Conservation (phyloP, 768 basidiomycete genomes). For the Rhodosporidiobolus odoratus region DNA sequence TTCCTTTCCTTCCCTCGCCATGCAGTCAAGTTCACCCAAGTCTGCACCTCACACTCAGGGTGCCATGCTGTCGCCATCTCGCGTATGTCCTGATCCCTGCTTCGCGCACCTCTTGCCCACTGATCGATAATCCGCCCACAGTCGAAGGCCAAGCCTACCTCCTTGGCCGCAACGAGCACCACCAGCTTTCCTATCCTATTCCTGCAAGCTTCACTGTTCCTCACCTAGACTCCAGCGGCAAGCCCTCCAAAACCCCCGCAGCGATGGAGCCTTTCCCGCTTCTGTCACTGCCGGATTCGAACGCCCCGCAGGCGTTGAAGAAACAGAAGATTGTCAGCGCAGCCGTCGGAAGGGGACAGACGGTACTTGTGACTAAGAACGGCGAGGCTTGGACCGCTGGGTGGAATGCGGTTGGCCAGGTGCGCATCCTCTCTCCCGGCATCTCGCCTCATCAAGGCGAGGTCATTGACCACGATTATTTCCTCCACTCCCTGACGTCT, state of each 20-base stretch:
- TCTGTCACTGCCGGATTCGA: constrained; percentile 61
- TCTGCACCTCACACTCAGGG: constrained; percentile 56
- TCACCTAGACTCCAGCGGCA: constrained; percentile 9
- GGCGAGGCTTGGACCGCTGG: constrained; percentile 82
- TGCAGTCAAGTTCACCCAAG: constrained; percentile 32
- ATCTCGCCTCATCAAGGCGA: too few relatives aligned
- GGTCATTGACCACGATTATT: background rate
- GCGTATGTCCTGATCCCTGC: constrained; percentile 33
- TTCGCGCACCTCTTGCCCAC: background rate
- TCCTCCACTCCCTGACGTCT: background rate
- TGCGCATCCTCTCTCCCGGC: constrained; percentile 51
- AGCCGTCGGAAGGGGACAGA: constrained; percentile 76
- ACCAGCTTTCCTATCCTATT: constrained; percentile 34
- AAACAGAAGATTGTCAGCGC: constrained; percentile 65
- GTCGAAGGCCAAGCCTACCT: constrained; percentile 61
- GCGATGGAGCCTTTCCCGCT: constrained; percentile 63
- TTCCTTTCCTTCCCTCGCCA: background rate
- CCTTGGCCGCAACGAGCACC: constrained; percentile 68
- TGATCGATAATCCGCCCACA: background rate
- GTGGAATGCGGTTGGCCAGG: constrained; percentile 73
- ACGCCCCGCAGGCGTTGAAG: constrained; percentile 51
- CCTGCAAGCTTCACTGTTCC: constrained; percentile 6
- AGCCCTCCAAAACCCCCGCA: constrained; percentile 18
- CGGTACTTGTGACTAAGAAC: constrained; percentile 71
- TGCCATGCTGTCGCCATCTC: constrained; percentile 74